These are phyloP conservation scores for Panicum miliaceum DNA, from an alignment of 176 grass and related monocot genomes.

Conservation along the genomic window DNA sequence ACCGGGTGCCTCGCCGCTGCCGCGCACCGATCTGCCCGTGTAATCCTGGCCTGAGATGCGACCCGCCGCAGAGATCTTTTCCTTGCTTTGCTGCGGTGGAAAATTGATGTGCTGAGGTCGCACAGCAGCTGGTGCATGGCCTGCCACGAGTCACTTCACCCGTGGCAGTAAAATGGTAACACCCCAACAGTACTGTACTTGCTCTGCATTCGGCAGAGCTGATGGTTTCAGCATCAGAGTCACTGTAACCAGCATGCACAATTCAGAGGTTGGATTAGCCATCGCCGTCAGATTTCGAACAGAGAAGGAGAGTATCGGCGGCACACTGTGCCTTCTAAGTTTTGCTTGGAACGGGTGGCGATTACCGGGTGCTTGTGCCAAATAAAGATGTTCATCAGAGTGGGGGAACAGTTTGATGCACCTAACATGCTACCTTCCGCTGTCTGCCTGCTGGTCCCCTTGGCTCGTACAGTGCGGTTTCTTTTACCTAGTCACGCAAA, in stretches of 20 bases:
- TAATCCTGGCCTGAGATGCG: constrained; percentile 40
- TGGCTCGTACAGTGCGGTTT: constrained; percentile 9
- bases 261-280: neutral
- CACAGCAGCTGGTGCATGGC: neutral
- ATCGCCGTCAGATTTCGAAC: neutral
- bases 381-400: constrained; percentile 25
- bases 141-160: neutral
- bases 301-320: neutral
- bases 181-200: neutral
- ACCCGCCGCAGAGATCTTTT: constrained; percentile 41
- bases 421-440: constrained; percentile 6
- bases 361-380: constrained; percentile 2
- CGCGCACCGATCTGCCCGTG: constrained; percentile 40
- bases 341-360: neutral
- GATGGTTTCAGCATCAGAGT: neutral
- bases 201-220: neutral
- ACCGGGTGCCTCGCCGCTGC: constrained; percentile 21
- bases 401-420: constrained; percentile 41
- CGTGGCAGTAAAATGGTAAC: neutral
- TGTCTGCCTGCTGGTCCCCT: constrained; percentile 10
- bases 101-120: constrained; percentile 19
- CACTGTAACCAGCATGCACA: neutral
- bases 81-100: constrained; percentile 18
- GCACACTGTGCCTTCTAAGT: neutral
- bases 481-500: constrained; percentile 41